Evolutionary conservation across 2,329 filamentous ascomycete genomes (phyloP).

Genomic region (Xylaria digitata): DNA sequence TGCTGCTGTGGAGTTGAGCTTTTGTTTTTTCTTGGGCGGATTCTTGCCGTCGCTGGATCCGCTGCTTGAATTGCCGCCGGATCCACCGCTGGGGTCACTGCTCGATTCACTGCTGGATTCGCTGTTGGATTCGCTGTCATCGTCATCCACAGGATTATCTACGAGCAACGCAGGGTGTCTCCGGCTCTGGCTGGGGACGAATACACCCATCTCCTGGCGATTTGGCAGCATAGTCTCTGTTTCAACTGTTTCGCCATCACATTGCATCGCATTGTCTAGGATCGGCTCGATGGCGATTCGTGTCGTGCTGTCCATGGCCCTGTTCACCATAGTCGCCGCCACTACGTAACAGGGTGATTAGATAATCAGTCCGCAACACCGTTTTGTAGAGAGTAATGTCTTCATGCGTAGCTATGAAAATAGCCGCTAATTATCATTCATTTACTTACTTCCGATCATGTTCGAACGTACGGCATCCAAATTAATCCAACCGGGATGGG

Average conservation of each 20-base stretch:
- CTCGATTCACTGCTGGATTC: no score
- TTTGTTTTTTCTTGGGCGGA: no score
- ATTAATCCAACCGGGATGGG: constrained; percentile 37
- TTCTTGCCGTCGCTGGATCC: no score
- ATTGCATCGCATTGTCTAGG: neutral
- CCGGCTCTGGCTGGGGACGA: neutral
- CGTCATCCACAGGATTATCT: neutral
- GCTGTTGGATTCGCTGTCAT: no score
- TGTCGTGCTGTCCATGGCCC: constrained; percentile 32
- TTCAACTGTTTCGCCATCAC: neutral
- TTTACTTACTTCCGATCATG: constrained; percentile 39
- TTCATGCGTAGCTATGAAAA: no score
- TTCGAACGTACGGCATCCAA: constrained; percentile 39
- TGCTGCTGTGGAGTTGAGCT: no score
- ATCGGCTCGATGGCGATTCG: constrained; percentile 41
- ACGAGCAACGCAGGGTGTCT: constrained; percentile 1
- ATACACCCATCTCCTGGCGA: neutral
- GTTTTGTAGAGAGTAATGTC: no score
- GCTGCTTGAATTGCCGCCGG: no score
- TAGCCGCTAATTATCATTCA: no score
- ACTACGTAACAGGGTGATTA: constrained; percentile 14
- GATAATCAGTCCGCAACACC: neutral
- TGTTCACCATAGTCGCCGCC: constrained; percentile 28
- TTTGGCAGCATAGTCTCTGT: constrained; percentile 17
- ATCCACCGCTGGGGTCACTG: no score